Evolutionary conservation across 257 asterid species (phyloP), one percentile per base, ranked within the genome.

Genomic region (Nyctanthes arbortristis): DNA sequence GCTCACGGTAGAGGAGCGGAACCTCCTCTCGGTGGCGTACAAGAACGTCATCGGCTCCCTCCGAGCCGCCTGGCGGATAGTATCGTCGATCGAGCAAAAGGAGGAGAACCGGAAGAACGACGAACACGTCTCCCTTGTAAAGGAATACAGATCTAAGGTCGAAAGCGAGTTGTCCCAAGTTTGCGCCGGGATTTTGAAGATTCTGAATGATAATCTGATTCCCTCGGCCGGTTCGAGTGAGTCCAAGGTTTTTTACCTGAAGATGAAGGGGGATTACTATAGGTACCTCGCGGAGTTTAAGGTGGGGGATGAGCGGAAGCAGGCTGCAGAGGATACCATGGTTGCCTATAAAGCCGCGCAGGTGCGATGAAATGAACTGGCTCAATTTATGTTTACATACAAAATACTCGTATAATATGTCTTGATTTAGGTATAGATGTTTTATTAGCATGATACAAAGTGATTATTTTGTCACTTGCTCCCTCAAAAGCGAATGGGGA

Each of bases 11-110:
- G 91, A 87, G 76, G 94, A 87, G 79, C 83, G 94, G 79, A 87
- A 87, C 76, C 88, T 84, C 40, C 85, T 87, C 25, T 87, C 90
- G 10, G 93, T 84, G 25, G 89, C 88, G 11, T 87, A 82, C 85
- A 87, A 87, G 81, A 87, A 87, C 86, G 93, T 87, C 25, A 85
- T 87, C 84, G 94, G 94, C 47, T 87, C 91, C 7, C 86, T 87
- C 20, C 78, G 91, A 11, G 94, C 91, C 7, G 94, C 87, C 2
- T 87, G 94, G 94, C 88, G 89, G 68, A 87, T 87, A 36, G 85
- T 87, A 3, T 73, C 84, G 70, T 85, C 91, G 2, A 87, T 87
- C 10, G 88, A 87, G 84, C 93, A 84, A 82, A 87, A 87, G 76
- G 90, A 87, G 70, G 93, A 87, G 61, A 77, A 87, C 0, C 84